These are phyloP conservation scores for Puccinellia tenuiflora DNA, from an alignment of 176 grass and related monocot genomes.

Conservation along the genomic window DNA sequence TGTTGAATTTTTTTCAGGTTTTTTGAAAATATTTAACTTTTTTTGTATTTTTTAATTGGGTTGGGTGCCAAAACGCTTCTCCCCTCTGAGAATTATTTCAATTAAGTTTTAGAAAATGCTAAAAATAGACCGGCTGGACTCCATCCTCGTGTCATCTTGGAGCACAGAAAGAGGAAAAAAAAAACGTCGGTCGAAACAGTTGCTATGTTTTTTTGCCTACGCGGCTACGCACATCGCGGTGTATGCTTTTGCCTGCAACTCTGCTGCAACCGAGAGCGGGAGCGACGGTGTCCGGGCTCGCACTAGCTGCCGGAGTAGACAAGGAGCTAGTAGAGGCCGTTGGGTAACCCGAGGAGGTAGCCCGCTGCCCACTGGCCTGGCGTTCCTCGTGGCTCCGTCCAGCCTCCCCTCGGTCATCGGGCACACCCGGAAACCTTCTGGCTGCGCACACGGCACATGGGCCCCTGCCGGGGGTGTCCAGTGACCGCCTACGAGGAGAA, in stretches of 20 bases:
- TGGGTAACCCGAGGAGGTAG: slow-evolving; percentile 26
- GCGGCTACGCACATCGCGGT: neutral
- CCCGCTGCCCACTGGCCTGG: slow-evolving; percentile 1
- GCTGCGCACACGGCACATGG: neutral
- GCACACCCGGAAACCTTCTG: neutral
- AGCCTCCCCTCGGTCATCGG: slow-evolving; percentile 32
- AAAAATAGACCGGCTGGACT: too few relatives aligned
- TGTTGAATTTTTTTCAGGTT: too few relatives aligned
- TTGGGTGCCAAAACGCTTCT: too few relatives aligned
- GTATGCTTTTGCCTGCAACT: neutral
- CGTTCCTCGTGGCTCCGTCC: slow-evolving; percentile 11
- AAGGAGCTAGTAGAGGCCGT: neutral
- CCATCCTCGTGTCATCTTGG: neutral
- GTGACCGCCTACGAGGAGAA: neutral
- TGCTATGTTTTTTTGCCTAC: neutral
- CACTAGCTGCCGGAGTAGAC: neutral
- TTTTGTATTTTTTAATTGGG: too few relatives aligned
- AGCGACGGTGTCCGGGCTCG: neutral
- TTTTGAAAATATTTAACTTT: too few relatives aligned
- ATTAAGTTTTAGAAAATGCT: too few relatives aligned
- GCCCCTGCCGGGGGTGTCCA: neutral
- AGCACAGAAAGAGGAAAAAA: neutral
- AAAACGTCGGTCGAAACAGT: neutral
- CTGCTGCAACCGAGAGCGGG: neutral
- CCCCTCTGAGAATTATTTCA: too few relatives aligned